These are phyloP conservation scores for Echinosophora koreensis DNA, from an alignment of 306 rosid species.

Conservation along the genomic window DNA sequence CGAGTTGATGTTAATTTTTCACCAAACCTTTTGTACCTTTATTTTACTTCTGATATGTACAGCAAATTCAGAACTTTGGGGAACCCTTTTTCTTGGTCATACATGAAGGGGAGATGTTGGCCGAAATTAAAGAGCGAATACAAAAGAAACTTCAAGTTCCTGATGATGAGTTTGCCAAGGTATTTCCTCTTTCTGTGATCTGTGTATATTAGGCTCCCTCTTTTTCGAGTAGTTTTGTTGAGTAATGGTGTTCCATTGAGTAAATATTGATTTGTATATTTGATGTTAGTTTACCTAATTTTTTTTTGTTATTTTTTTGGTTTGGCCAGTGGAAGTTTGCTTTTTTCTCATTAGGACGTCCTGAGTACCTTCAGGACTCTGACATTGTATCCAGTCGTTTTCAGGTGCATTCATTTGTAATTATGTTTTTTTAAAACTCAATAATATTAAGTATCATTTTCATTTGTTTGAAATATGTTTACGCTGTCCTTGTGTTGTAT, in stretches of 20 bases:
- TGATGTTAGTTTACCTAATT: constrained; percentile 21
- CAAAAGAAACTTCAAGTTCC: constrained; percentile 85
- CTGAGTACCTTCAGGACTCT: constrained; percentile 87
- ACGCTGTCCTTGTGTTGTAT: constrained; percentile 34
- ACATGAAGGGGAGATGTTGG: constrained; percentile 81
- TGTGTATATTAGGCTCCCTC: constrained; percentile 2
- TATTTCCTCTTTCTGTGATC: constrained; percentile 37
- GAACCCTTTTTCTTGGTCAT: constrained; percentile 95
- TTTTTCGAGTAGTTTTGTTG: constrained; percentile 33
- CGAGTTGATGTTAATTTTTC: background rate
- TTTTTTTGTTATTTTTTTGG: constrained; percentile 3
- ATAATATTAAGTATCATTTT: constrained; percentile 11
- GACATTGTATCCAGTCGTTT: constrained; percentile 82
- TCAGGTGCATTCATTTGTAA: constrained; percentile 62
- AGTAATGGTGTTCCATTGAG: constrained; percentile 21
- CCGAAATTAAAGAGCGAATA: constrained; percentile 73
- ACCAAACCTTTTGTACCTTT: background rate
- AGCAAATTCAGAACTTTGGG: constrained; percentile 94
- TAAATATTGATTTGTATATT: constrained; percentile 8
- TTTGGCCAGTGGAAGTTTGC: constrained; percentile 91
- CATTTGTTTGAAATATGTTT: constrained; percentile 18
- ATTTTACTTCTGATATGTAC: constrained; percentile 41
- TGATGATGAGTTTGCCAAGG: constrained; percentile 92
- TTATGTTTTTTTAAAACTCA: background rate
- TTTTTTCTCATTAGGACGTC: constrained; percentile 86